These are phyloP conservation scores for Oidiodendron maius DNA, from an alignment of 495 filamentous ascomycete species.

Conservation along the genomic window DNA sequence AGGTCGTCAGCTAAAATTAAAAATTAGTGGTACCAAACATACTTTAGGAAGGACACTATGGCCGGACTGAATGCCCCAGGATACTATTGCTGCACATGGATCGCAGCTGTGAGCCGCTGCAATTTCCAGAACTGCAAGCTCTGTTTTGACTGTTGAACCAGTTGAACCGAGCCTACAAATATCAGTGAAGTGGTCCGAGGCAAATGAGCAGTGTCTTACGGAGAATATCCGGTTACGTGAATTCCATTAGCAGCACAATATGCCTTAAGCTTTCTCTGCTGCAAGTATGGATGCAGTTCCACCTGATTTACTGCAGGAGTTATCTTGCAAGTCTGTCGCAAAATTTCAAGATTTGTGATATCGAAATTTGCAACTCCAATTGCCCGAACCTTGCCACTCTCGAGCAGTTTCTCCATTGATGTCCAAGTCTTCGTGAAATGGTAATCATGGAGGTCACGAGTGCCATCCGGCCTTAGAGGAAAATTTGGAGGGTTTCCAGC, in stretches of 20 bases:
- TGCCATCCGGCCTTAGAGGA: constrained; percentile 63
- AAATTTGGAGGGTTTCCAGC: constrained; percentile 67
- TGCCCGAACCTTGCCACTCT: constrained; percentile 59
- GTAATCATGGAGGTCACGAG: constrained; percentile 56
- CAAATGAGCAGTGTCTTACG: no score
- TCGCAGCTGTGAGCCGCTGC: no score
- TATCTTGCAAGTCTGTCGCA: constrained; percentile 56
- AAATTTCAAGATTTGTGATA: constrained; percentile 60
- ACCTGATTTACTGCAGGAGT: constrained; percentile 82
- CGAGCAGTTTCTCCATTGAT: constrained; percentile 65
- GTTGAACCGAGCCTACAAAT: no score
- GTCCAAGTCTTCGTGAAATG: constrained; percentile 57
- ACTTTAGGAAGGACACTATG: no score
- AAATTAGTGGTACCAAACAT: no score
- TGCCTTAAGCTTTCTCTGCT: constrained; percentile 74
- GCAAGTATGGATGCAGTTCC: constrained; percentile 75
- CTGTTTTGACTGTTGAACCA: no score
- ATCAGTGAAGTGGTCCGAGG: no score
- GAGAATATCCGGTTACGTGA: constrained; percentile 66
- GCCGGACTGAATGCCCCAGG: no score
- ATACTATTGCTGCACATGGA: no score
- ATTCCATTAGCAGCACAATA: constrained; percentile 65
- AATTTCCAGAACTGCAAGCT: no score
- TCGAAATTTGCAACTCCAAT: constrained; percentile 84
- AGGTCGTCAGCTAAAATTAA: no score